A percentile compares a stretch with the other conserved stretches of the same genome.
Evolutionary conservation across 805 yeast genomes (phyloP).

Genomic region (Tetrapisispora pingtungensis): DNA sequence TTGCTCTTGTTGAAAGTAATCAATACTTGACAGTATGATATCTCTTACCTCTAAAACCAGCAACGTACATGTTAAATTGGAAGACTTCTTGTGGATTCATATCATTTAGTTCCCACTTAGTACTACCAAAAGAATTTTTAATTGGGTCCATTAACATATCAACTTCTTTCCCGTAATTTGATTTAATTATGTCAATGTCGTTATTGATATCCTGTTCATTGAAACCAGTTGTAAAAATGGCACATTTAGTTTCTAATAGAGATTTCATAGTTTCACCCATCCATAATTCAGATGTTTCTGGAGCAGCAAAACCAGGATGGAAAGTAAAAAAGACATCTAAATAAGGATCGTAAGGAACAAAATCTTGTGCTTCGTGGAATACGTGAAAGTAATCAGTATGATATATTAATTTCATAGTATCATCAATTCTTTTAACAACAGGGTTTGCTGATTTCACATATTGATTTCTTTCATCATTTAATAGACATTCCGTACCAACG

Average conservation of each 20-base stretch:
- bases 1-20: neutral
- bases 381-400: conserved; percentile 91
- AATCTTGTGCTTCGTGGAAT: conserved; percentile 82
- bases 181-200: conserved; percentile 62
- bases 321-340: conserved; percentile 84
- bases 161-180: conserved; percentile 60
- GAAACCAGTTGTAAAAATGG: conserved; percentile 82
- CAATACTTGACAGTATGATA: conserved; percentile 62
- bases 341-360: conserved; percentile 97
- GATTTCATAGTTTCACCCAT: conserved; percentile 83
- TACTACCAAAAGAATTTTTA: conserved; percentile 66
- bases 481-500: conserved; percentile 86
- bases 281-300: conserved; percentile 75
- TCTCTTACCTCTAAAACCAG: conserved; percentile 93
- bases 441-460: conserved; percentile 52
- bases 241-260: conserved; percentile 85
- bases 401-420: conserved; percentile 59
- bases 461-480: conserved; percentile 58
- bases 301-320: conserved; percentile 90
- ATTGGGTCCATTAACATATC: conserved; percentile 72
- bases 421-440: conserved; percentile 64
- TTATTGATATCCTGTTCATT: conserved; percentile 60
- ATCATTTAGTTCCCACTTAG: conserved; percentile 93
- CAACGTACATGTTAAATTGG: conserved; percentile 81
- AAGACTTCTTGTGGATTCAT: conserved; percentile 85